Conservation (phyloP, 352 stramenopile species). For the Phytopythium sindhum region DNA sequence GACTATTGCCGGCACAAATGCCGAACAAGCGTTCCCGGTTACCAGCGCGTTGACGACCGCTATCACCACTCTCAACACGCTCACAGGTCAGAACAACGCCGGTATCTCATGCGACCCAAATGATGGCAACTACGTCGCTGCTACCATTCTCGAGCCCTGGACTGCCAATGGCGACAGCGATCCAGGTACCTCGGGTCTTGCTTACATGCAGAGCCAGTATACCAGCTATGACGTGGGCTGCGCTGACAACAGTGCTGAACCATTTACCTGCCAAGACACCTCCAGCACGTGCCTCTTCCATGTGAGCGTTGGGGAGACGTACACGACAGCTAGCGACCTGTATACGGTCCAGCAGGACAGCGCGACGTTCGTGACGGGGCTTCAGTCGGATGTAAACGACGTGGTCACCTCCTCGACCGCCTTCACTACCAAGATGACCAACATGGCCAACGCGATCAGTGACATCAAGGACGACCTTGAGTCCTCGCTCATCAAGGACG, state of each 20-base stretch:
- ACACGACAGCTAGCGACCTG: constrained; percentile 11
- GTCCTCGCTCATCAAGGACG: constrained; percentile 44
- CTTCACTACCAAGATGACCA: constrained; percentile 46
- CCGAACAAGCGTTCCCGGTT: neutral
- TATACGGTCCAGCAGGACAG: constrained; percentile 5
- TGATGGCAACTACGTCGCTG: too few species aligned
- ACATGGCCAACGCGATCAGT: constrained; percentile 30
- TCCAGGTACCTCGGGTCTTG: neutral
- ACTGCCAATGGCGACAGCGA: neutral
- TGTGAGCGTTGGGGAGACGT: constrained; percentile 12
- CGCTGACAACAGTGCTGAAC: too few species aligned
- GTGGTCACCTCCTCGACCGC: constrained; percentile 24
- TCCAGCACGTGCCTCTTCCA: constrained; percentile 7
- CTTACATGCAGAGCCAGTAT: constrained; percentile 18
- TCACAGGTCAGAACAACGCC: constrained; percentile 2
- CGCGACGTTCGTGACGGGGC: constrained; percentile 20
- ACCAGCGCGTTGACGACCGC: neutral
- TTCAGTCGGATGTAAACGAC: constrained; percentile 29
- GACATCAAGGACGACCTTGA: constrained; percentile 42
- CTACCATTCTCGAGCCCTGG: constrained; percentile 30
- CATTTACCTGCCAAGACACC: too few species aligned
- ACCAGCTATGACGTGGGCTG: too few species aligned
- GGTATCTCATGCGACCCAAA: constrained; percentile 1
- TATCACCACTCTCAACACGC: neutral
- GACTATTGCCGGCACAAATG: neutral